Base-by-base conservation (phyloP, 371 early-diverging fungal species). In the Catenaria anguillulae region DNA sequence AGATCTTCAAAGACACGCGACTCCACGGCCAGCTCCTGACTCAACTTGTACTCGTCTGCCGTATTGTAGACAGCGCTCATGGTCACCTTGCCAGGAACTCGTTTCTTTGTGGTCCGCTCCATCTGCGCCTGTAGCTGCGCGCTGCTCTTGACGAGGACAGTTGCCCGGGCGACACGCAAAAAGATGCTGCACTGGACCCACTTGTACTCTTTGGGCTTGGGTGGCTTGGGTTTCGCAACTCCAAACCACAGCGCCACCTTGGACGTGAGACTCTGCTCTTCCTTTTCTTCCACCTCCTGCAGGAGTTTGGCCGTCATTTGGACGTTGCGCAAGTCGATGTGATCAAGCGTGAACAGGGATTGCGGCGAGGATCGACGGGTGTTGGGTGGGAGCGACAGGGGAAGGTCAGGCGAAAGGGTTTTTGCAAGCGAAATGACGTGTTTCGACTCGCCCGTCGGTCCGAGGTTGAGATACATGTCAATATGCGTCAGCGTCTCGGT, bases 21-120 rank as follows among this genome's bases (percentile, higher is more conserved):
- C 48, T 67, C 70, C 55, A 65, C 23, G 63, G 61, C 6, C 6
- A 40, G 37, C 35, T 29, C 67, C 34, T 65, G 65, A 23, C 75
- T 74, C 37, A 78, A 83, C 60, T 89, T 85, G 63, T 84, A 74
- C 62, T 91, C 91, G 45, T 89, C 88, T 62, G 74, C 73, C 19
- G 84, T 81, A 0, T 81, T 79, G 66, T 85, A 89, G 21, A 89
- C 74, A 21, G 88, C 73, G 56, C 84, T 84, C 45, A 89, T 78
- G 3, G 71, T 74, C 0, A 92, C 88, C 6, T 71, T 74, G n/a
- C 76, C 70, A 10, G 94, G 92, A 17, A 91, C 89, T 43, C 74
- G 77, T 69, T 93, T 93, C 68, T 92, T 92, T 0, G 93, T 92
- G 0, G 91, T 82, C 19, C 94, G 75, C 65, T 89, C 88, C 89